Percentiles rank a stretch among this genome's conserved stretches.
Conservation (phyloP, 1,284 basidiomycete genomes). For the Golubevia pallescens region DNA sequence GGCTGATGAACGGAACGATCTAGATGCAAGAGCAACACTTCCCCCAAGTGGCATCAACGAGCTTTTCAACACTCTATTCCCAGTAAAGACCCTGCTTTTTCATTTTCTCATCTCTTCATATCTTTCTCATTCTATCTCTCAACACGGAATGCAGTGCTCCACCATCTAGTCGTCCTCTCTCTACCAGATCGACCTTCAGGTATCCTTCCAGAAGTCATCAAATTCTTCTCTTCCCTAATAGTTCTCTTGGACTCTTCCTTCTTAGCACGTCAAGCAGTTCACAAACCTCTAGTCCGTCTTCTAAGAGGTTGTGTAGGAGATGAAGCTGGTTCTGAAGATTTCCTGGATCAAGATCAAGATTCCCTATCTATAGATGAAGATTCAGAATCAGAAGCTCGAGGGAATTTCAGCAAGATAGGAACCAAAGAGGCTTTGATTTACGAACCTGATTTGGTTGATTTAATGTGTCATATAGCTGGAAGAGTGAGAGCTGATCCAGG, state of each 20-base stretch:
- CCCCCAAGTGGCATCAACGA: too few relatives aligned
- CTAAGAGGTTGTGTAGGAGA: slow-evolving; percentile 17
- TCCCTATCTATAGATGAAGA: not conserved
- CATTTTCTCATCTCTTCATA: not conserved
- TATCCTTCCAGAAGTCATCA: slow-evolving; percentile 36
- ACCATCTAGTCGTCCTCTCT: slow-evolving; percentile 35
- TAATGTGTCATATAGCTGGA: slow-evolving; percentile 51
- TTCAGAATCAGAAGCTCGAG: not conserved
- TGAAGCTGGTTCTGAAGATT: too few relatives aligned
- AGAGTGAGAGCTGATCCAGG: slow-evolving; percentile 49
- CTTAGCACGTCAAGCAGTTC: slow-evolving; percentile 45
- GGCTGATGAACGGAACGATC: too few relatives aligned
- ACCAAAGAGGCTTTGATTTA: not conserved
- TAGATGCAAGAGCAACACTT: too few relatives aligned
- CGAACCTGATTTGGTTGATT: slow-evolving; percentile 34
- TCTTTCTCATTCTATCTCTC: not conserved
- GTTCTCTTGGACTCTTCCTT: slow-evolving; percentile 49
- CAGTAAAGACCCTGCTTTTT: not conserved
- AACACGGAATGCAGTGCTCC: slow-evolving; percentile 20
- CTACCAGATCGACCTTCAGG: slow-evolving; percentile 37
- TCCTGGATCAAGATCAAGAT: not conserved
- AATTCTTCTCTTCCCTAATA: slow-evolving; percentile 36
- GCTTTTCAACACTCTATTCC: too few relatives aligned
- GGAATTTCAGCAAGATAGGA: not conserved
- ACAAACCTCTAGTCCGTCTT: slow-evolving; percentile 58